Evolutionary conservation across 1,284 basidiomycete species (phyloP), one percentile per base, ranked within the genome.

Genomic region (Sutorius eximius): DNA sequence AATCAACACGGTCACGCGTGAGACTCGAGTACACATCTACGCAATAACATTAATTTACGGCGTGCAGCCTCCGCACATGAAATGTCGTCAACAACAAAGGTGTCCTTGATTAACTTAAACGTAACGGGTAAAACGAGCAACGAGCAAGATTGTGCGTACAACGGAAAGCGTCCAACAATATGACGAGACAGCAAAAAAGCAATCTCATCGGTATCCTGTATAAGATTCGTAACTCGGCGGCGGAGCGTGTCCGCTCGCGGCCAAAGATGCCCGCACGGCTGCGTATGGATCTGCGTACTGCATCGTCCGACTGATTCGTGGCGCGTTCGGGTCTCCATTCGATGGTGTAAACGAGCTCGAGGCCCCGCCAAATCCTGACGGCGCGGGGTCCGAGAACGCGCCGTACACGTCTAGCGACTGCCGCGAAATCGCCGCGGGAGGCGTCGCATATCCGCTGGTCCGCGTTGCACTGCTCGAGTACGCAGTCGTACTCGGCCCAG

Each of bases 331-430:
- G 68, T 80, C 59, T 65, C 71, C 47, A 71, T 71, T 42, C 73
- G 66, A 18, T 61, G 64, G 38, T 8, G 61, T 58, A 52, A 61
- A 70, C 40, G 67, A 59, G 36, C 49, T 59, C 20, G 71, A 64
- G 13, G 66, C 70, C 11, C 67, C 61, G 60, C 76, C 74, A 66
- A 82, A 89, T 18, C 90, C 90, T 58, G 75, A 81, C 1, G 90
- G 89, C 0, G 87, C 80, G 30, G 89, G 89, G 66, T 92, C 89
- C 0, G 85, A 87, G 73, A 94, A 94, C 18, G 91, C 91, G 46
- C 92, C 92, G 64, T 94, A 93, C 9, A 83, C 85, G 63, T 94
- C 91, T 71, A 93, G 83, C 60, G 88, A 91, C 5, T 83, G 83
- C 45, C 92, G 77, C 5, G 76, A 69, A 42, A 52, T 70, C 7